These are phyloP conservation scores for Thymus mandschuricus DNA, from an alignment of 257 asterid species.

Conservation along the genomic window DNA sequence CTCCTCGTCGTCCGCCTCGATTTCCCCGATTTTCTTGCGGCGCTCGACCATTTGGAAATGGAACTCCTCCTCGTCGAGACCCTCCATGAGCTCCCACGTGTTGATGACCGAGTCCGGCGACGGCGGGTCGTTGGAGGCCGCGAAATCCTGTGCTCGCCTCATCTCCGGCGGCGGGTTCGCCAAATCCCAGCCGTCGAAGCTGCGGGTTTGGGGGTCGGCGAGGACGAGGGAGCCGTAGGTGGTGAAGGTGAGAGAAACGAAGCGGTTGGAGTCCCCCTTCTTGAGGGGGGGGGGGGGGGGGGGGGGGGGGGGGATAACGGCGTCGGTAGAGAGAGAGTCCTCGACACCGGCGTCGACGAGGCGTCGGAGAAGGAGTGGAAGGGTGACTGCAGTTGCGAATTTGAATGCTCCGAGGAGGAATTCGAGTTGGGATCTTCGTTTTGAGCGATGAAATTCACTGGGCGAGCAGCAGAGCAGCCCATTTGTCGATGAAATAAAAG, in stretches of 20 bases:
- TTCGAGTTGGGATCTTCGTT: slow-evolving; percentile 52
- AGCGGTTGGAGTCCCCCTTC: slow-evolving; percentile 68
- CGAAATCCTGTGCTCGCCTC: slow-evolving; percentile 37
- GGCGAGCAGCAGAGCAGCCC: slow-evolving; percentile 79
- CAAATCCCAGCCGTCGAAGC: slow-evolving; percentile 33
- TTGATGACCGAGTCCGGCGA: slow-evolving; percentile 91
- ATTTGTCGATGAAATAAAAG: slow-evolving; percentile 42
- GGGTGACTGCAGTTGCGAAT: slow-evolving; percentile 49
- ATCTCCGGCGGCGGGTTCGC: slow-evolving; percentile 36
- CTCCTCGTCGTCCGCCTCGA: slow-evolving; percentile 22
- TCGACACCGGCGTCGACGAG: slow-evolving; percentile 57
- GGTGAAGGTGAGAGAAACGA: slow-evolving; percentile 78
- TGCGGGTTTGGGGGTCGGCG: slow-evolving; percentile 45
- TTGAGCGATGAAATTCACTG: slow-evolving; percentile 51
- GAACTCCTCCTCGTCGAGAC: slow-evolving; percentile 67
- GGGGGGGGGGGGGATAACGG: slow-evolving; percentile 67
- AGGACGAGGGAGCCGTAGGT: slow-evolving; percentile 81
- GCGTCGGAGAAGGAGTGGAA: slow-evolving; percentile 52
- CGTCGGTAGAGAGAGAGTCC: slow-evolving; percentile 58
- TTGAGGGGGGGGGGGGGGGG: too few relatives aligned
- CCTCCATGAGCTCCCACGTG: slow-evolving; percentile 98
- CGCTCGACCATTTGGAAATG: slow-evolving; percentile 46
- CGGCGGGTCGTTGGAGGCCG: slow-evolving; percentile 50
- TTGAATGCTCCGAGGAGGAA: slow-evolving; percentile 49
- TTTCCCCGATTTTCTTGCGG: slow-evolving; percentile 31